Base-by-base conservation (phyloP, 148 eudicot species). In the Dysphania ambrosioides region DNA sequence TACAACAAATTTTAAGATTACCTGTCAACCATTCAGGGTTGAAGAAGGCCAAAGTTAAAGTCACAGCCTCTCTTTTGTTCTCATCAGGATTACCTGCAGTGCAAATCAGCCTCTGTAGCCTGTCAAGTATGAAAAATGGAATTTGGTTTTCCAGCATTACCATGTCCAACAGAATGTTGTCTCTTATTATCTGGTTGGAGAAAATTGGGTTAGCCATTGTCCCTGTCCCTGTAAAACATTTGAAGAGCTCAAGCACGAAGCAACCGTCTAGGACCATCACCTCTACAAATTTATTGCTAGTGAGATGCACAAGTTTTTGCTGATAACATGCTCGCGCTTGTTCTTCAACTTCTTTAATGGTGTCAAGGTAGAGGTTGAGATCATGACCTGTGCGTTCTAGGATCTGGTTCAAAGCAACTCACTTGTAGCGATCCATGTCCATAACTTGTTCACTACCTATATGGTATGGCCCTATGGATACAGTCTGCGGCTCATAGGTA, bases 1-100 rank as follows among this genome's bases (percentile, higher is more conserved):
- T 26, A 73, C 16, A 9, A 4, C 9, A 18, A 62, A 23, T 27
- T 5, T 27, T 6, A 24, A 4, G 3, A 36, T 4, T 65, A 75
- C 78, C 92, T 0, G 90, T 88, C 1, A 89, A 84, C 86, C 82
- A 86, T 66, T 85, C 60, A n/a, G 92, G 86, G 47, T 85, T 86
- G 49, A 90, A 88, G 56, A 88, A 85, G 47, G 72, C 81, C 4
- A 90, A 63, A 3, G 86, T 86, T 27, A 90, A 72, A 78, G 44
- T 76, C 1, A 83, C 80, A 32, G 86, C 90, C 0, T 49, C 15
- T 18, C 23, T 13, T 49, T 1, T 49, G 55, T 49, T 18, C 55
- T 49, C 55, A 16, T 49, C 15, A 49, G 55, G 55, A n/a, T n/a
- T n/a, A n/a, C n/a, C 47, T 8, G 47, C 12, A 8, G 47, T 29